Conservation (phyloP, 83 land plant genomes). For the Thuja plicata region DNA sequence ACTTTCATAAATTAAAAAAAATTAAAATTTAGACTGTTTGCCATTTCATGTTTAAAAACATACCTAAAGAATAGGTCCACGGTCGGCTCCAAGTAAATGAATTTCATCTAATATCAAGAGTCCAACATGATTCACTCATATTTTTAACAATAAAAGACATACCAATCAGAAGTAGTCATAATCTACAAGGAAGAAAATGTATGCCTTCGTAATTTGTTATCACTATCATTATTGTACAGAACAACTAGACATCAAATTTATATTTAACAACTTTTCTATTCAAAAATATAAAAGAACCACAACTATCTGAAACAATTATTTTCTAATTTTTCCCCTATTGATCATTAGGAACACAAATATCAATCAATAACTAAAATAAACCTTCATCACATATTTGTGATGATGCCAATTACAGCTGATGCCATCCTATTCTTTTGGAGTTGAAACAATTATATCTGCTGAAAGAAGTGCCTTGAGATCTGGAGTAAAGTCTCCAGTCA, state of each 20-base stretch:
- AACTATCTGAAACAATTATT: neutral
- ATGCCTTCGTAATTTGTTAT: neutral
- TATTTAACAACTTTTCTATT: neutral
- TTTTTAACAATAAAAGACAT: neutral
- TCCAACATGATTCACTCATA: conserved; percentile 62
- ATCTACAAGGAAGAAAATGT: neutral
- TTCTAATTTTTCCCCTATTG: neutral
- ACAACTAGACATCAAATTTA: neutral
- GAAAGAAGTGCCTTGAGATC: conserved; percentile 84
- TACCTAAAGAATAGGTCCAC: conserved; percentile 99
- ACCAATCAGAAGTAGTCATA: neutral
- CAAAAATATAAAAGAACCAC: neutral
- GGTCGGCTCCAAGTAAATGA: conserved; percentile 98
- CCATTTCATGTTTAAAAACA: neutral
- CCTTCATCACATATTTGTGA: conserved; percentile 95
- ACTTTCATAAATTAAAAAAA: too few species aligned
- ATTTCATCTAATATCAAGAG: conserved; percentile 97
- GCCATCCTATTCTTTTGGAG: conserved; percentile 99
- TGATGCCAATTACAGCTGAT: conserved; percentile 98
- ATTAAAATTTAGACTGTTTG: too few species aligned
- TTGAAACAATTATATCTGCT: conserved; percentile 96
- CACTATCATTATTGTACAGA: neutral
- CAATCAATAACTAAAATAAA: conserved; percentile 11
- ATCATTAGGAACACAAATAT: neutral
- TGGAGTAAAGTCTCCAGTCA: conserved; percentile 99